Evolutionary conservation across 208 protist genomes (phyloP), one percentile per base, ranked within the genome.

Genomic region (Acanthamoeba royreba): DNA sequence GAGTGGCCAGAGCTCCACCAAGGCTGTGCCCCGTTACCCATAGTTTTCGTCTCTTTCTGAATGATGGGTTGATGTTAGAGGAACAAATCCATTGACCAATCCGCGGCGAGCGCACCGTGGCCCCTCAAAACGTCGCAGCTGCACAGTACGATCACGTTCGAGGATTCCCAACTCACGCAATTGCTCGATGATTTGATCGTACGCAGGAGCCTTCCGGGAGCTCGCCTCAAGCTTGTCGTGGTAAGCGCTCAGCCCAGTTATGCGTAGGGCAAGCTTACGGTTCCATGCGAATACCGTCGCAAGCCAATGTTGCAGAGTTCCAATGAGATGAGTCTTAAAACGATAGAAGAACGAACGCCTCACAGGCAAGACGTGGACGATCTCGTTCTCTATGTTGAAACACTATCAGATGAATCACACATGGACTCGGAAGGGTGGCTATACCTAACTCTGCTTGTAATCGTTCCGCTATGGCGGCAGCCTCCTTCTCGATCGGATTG

Each of bases 11-110:
- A 9, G 81, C 81, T 2, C 81, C 81, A 19, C 81, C 81, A 33
- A 89, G 52, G 35, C 81, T 89, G 52, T 89, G 81, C 2, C 77
- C 77, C 2, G 77, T 86, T 13, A 86, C 46, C 77, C 77, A 86
- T 11, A 86, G 25, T 45, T 86, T 55, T 17, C 77, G 46, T 74
- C 11, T n/a, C 33, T 28, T 74, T 13, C 63, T 8, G 13, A n/a
- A 9, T 25, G 19, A 19, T 8, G 22, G 61, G n/a, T n/a, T 72
- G 31, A 35, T 72, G 49, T 72, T 38, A 38, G 61, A 38, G n/a
- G n/a, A n/a, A n/a, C n/a, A n/a, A n/a, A n/a, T n/a, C n/a, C n/a
- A n/a, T n/a, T n/a, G n/a, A n/a, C n/a, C n/a, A n/a, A n/a, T n/a
- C n/a, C n/a, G n/a, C n/a, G n/a, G n/a, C n/a, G n/a, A n/a, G n/a